Percentiles rank a stretch among this genome's conserved stretches.
phyloP scores from a whole-genome alignment of 495 filamentous ascomycete species.

The Penicillium cinerascens region DNA sequence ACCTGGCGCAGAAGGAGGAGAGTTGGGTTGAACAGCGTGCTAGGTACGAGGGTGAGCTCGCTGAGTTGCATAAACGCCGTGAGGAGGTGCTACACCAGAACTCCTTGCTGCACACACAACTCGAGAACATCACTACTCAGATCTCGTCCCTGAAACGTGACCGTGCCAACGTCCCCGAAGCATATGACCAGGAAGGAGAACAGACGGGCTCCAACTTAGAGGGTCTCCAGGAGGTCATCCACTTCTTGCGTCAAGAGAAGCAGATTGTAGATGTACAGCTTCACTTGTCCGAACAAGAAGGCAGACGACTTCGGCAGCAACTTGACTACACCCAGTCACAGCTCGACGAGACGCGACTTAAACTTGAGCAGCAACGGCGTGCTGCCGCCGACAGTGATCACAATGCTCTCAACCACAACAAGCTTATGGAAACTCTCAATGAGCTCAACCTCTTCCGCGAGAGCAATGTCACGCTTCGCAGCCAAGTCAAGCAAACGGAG shows the following conservation, averaged over 20 bases:
- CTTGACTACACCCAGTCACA: slow-evolving; percentile 80
- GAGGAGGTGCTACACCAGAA: slow-evolving; percentile 84
- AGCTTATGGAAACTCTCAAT: slow-evolving; percentile 88
- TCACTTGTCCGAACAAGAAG: slow-evolving; percentile 80
- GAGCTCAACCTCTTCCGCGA: slow-evolving; percentile 94
- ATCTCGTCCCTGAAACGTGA: slow-evolving; percentile 73
- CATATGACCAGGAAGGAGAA: slow-evolving; percentile 35
- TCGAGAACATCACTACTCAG: slow-evolving; percentile 76
- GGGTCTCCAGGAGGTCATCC: slow-evolving; percentile 82
- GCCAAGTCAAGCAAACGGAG: slow-evolving; percentile 76
- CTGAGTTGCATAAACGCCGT: slow-evolving; percentile 69
- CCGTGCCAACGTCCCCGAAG: slow-evolving; percentile 52
- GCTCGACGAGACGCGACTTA: slow-evolving; percentile 79
- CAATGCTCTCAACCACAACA: slow-evolving; percentile 70
- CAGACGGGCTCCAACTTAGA: slow-evolving; percentile 52
- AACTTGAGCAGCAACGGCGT: slow-evolving; percentile 82
- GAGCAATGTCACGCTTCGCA: slow-evolving; percentile 81
- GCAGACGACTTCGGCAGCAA: slow-evolving; percentile 82
- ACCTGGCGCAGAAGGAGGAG: slow-evolving; percentile 73
- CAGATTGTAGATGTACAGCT: slow-evolving; percentile 96
- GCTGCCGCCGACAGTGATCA: slow-evolving; percentile 69
- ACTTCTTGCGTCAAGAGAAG: slow-evolving; percentile 90
- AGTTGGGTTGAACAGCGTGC: slow-evolving; percentile 82
- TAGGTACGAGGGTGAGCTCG: slow-evolving; percentile 77
- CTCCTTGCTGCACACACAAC: slow-evolving; percentile 78